These are phyloP conservation scores for Calycina herbarum DNA, from an alignment of 2,329 filamentous ascomycete species.

Conservation along the genomic window DNA sequence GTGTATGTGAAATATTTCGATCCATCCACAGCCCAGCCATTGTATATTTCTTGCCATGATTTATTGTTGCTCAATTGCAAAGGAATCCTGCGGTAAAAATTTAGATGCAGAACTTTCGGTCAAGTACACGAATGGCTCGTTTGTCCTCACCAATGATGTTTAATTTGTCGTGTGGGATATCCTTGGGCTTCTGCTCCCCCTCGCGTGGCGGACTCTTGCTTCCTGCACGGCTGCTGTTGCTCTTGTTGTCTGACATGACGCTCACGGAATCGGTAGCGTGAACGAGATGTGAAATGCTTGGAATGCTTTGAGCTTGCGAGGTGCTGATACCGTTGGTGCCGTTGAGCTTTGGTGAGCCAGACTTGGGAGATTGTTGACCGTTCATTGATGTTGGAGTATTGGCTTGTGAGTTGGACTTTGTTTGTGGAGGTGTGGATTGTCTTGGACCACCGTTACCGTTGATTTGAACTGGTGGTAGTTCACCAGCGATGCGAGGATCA, in stretches of 20 bases:
- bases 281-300: constrained; percentile 36
- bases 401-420: constrained; percentile 20
- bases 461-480: constrained; percentile 22
- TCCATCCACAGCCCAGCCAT: constrained; percentile 4
- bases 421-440: constrained; percentile 30
- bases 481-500: constrained; percentile 30
- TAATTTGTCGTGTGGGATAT: constrained; percentile 57
- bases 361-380: constrained; percentile 23
- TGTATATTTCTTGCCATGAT: neutral
- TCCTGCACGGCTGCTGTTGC: constrained; percentile 32
- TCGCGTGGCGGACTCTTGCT: constrained; percentile 28
- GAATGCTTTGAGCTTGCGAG: constrained; percentile 35
- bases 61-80: constrained; percentile 9
- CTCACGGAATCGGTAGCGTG: constrained; percentile 34
- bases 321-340: constrained; percentile 18
- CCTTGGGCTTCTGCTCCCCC: constrained; percentile 44
- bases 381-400: constrained; percentile 25
- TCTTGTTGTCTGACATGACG: constrained; percentile 35
- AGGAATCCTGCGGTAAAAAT: constrained; percentile 8
- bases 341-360: constrained; percentile 23
- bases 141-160: constrained; percentile 59
- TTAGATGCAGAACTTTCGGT: constrained; percentile 53
- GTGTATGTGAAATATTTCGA: neutral
- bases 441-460: constrained; percentile 15
- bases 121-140: constrained; percentile 64